Evolutionary conservation across 768 basidiomycete genomes (phyloP).

Genomic region (Lanmaoa pseudosensibilis): DNA sequence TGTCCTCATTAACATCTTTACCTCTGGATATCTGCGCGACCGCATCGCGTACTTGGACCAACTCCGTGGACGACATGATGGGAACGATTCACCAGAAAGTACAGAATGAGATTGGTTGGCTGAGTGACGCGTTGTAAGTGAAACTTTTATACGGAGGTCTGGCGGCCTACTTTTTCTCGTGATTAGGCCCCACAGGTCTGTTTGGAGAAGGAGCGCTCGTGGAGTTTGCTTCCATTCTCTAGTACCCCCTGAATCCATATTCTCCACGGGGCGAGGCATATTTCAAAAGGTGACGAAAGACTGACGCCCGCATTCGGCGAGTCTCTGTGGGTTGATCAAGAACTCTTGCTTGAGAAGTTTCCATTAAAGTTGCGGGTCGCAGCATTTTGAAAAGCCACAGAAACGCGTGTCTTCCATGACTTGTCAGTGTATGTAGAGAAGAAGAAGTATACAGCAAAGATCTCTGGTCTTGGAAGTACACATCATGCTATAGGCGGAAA

Average conservation of each 20-base stretch:
- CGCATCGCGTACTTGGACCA: slow-evolving; percentile 17
- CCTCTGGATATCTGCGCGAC: slow-evolving; percentile 22
- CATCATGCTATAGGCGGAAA: not conserved
- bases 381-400: not conserved
- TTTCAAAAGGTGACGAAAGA: not conserved
- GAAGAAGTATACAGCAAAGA: not conserved
- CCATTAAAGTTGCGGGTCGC: too few relatives aligned
- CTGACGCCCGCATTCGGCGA: not conserved
- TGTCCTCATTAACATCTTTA: slow-evolving; percentile 21
- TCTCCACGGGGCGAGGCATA: not conserved
- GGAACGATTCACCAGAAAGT: not conserved
- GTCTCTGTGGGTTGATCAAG: not conserved
- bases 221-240: slow-evolving; percentile 3
- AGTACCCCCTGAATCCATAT: not conserved
- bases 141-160: not conserved
- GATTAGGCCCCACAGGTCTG: not conserved
- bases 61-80: slow-evolving; percentile 13
- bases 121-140: not conserved
- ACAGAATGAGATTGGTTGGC: not conserved
- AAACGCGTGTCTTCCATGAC: not conserved
- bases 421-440: not conserved
- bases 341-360: not conserved
- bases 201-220: not conserved
- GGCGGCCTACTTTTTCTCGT: not conserved
- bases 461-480: not conserved